Evolutionary conservation across 2,329 filamentous ascomycete species (phyloP), one percentile per base, ranked within the genome.

Genomic region (Nothophoma quercina): DNA sequence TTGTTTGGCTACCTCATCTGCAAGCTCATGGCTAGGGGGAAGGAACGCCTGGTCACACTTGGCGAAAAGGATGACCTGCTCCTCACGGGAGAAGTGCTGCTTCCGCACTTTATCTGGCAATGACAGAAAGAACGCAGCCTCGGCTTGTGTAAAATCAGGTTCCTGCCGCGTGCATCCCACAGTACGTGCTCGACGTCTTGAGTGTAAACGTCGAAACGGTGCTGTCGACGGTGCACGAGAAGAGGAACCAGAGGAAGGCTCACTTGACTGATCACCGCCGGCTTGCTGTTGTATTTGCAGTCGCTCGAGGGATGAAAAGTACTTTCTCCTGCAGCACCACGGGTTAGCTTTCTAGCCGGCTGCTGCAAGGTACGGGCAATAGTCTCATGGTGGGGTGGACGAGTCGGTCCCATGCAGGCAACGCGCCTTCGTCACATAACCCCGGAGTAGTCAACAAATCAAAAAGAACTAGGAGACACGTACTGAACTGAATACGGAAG

Each of bases 81-180:
- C 90, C 72, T 92, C 88, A 40, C 79, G 80, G 19, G 87, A 87
- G 70, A 92, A 88, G 56, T 89, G 84, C 59, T 84, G 85, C 59
- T 85, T 84, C 67, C 85, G 86, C 58, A 91, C 82, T 73, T 91
- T 91, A 57, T 89, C 85, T 16, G 90, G 89, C 33, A 92, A 79
- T 18, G 81, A 84, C 45, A 87, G 79, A 70, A 87, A 92, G 79
- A 89, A 91, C 58, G 84, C 80, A 47, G 83, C 83, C 63, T 90
- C 85, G 23, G 81, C 79, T 48, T 81, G 80, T 46, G 81, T 75
- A 58, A 74, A 74, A 65, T 60, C 65, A 68, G 59, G 69, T 52
- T 68, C 58, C 40, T 65, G 60, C 33, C 33, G 51, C 22, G 22
- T 25, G 28, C 15, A 39, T 25, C 26, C 34, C 16, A 29, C 40